Percentiles rank a stretch among this genome's conserved stretches.
Conservation (phyloP, 2,329 filamentous ascomycete species). For the Fusarium oxysporum region DNA sequence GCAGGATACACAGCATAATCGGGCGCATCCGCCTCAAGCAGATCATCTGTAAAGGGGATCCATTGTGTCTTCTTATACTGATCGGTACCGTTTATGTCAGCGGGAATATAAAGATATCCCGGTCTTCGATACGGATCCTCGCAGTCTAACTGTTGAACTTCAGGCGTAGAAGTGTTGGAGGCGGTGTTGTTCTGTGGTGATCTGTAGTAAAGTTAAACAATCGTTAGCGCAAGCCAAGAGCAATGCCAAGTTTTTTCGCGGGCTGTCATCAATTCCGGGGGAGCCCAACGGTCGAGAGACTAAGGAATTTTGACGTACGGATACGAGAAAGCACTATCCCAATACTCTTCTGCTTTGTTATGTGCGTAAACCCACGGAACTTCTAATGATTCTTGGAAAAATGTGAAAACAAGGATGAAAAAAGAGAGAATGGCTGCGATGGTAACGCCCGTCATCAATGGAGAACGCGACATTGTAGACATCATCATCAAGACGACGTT, state of each 20-base stretch:
- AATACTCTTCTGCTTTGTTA: slow-evolving; percentile 25
- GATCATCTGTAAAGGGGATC: slow-evolving; percentile 49
- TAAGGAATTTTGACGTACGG: slow-evolving; percentile 7
- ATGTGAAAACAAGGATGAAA: slow-evolving; percentile 30
- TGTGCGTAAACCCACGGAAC: slow-evolving; percentile 28
- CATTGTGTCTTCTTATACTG: slow-evolving; percentile 65
- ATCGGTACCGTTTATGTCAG: slow-evolving; percentile 60
- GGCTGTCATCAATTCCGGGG: neutral
- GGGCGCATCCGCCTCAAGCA: slow-evolving; percentile 69
- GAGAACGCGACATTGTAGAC: slow-evolving; percentile 26
- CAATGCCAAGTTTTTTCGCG: slow-evolving; percentile 20
- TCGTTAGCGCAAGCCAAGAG: slow-evolving; percentile 19
- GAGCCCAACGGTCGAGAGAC: neutral
- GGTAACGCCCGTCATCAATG: slow-evolving; percentile 15
- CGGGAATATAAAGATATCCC: slow-evolving; percentile 64
- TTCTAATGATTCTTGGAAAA: slow-evolving; percentile 29
- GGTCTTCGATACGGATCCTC: slow-evolving; percentile 60
- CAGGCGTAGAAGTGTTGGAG: neutral
- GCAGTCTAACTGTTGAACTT: slow-evolving; percentile 15
- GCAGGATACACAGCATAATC: slow-evolving; percentile 55
- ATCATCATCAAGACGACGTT: slow-evolving; percentile 26
- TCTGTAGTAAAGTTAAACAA: slow-evolving; percentile 8
- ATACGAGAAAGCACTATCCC: slow-evolving; percentile 17
- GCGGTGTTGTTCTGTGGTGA: neutral
- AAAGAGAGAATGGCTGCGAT: slow-evolving; percentile 29